Percentiles rank a stretch among this genome's conserved stretches.
phyloP scores from a whole-genome alignment of 2,329 filamentous ascomycete genomes.

The Neofusicoccum sp. region DNA sequence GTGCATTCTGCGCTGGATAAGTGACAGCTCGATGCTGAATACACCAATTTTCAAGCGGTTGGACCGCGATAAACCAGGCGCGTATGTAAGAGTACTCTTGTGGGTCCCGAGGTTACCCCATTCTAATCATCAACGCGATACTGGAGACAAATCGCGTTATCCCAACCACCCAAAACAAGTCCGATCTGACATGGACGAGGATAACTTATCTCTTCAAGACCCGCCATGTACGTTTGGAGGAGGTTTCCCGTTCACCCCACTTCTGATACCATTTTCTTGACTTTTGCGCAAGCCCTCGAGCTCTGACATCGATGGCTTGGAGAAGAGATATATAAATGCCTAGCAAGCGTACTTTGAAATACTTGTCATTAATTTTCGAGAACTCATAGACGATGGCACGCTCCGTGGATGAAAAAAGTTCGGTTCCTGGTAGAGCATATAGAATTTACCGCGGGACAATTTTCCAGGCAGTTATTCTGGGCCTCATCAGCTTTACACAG shows the following conservation, averaged over 20 bases:
- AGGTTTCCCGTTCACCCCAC: background rate
- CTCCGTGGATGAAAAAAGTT: background rate
- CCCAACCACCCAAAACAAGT: background rate
- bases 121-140: background rate
- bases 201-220: background rate
- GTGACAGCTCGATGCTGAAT: too few species aligned
- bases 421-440: too few species aligned
- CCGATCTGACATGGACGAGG: too few species aligned
- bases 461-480: slow-evolving; percentile 48
- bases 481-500: slow-evolving; percentile 46
- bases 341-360: background rate
- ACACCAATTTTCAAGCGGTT: too few species aligned
- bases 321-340: background rate
- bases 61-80: background rate
- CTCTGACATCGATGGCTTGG: background rate
- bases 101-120: background rate
- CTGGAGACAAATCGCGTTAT: background rate
- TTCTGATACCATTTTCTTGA: slow-evolving; percentile 3
- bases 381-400: background rate
- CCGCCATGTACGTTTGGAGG: background rate
- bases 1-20: too few species aligned
- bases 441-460: slow-evolving; percentile 45
- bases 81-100: background rate
- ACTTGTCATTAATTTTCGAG: too few species aligned
- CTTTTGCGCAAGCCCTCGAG: background rate